These are phyloP conservation scores for Pisolithus sp. DNA, from an alignment of 768 basidiomycete genomes.

Conservation along the genomic window DNA sequence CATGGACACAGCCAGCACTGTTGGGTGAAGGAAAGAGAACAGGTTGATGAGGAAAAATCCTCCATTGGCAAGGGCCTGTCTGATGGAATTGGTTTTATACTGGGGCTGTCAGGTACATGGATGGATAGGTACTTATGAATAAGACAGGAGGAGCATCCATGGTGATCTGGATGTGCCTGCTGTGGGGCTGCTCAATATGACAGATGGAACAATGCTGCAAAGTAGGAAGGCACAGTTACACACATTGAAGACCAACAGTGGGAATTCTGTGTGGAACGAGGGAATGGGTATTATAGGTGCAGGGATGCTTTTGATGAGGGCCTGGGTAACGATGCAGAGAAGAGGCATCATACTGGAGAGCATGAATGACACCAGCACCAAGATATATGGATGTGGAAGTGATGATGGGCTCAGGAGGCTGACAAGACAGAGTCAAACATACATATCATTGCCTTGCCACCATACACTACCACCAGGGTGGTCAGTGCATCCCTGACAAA, in stretches of 20 bases:
- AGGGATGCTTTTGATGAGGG: constrained; percentile 56
- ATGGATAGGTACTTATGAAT: constrained; percentile 42
- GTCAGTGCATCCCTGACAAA: constrained; percentile 52
- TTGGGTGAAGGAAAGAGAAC: constrained; percentile 70
- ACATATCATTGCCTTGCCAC: constrained; percentile 71
- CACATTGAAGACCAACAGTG: constrained; percentile 68
- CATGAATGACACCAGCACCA: constrained; percentile 73
- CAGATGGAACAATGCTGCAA: constrained; percentile 69
- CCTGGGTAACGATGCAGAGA: constrained; percentile 57
- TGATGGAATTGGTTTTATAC: too few species aligned
- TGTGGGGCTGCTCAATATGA: constrained; percentile 49
- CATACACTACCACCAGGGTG: constrained; percentile 65
- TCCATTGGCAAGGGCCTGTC: constrained; percentile 63
- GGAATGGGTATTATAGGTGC: constrained; percentile 37
- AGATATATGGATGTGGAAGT: constrained; percentile 51
- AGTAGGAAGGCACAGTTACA: constrained; percentile 74
- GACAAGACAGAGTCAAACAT: background rate
- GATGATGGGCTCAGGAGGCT: constrained; percentile 1
- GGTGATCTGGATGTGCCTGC: constrained; percentile 56
- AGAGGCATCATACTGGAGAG: constrained; percentile 58
- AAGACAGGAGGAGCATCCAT: constrained; percentile 68
- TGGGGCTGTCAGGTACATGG: background rate
- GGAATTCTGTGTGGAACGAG: constrained; percentile 56
- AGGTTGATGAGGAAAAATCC: constrained; percentile 78
- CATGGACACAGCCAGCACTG: constrained; percentile 58